These are phyloP conservation scores for Patellaria atrata DNA, from an alignment of 495 filamentous ascomycete genomes.

Conservation along the genomic window DNA sequence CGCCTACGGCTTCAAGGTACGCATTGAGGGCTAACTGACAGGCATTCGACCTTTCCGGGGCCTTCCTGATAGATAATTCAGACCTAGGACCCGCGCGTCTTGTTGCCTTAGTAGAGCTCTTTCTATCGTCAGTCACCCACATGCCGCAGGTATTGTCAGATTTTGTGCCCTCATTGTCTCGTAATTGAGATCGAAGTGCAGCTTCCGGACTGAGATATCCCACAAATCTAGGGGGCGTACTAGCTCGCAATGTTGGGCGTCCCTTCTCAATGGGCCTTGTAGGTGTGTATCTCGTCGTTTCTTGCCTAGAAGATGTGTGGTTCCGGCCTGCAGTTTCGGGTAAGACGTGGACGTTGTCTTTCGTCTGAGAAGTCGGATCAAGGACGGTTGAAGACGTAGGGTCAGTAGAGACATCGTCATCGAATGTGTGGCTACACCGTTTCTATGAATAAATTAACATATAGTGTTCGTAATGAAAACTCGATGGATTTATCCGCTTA, in stretches of 20 bases:
- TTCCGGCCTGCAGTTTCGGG: too few relatives aligned
- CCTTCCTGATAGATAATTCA: too few relatives aligned
- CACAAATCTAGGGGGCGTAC: constrained; percentile 20
- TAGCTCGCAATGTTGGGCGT: too few relatives aligned
- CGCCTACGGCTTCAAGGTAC: constrained; percentile 20
- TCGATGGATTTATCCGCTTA: constrained; percentile 3
- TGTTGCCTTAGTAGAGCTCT: too few relatives aligned
- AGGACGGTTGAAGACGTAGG: constrained; percentile 4
- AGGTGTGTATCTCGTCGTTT: constrained; percentile 7
- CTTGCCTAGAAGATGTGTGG: neutral
- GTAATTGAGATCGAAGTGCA: constrained; percentile 18
- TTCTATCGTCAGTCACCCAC: too few relatives aligned
- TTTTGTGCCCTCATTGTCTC: constrained; percentile 12
- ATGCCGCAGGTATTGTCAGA: constrained; percentile 5
- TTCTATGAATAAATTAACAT: too few relatives aligned
- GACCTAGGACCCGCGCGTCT: too few relatives aligned
- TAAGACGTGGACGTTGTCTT: too few relatives aligned
- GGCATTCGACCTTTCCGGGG: too few relatives aligned
- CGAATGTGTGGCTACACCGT: constrained; percentile 23
- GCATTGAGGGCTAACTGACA: constrained; percentile 15
- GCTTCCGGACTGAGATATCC: constrained; percentile 23
- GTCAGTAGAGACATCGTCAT: constrained; percentile 18
- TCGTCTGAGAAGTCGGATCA: constrained; percentile 9
- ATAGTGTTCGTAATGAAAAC: too few relatives aligned
- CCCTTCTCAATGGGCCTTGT: constrained; percentile 8